Percentiles rank a stretch among this genome's conserved stretches.
These are phyloP conservation scores for Ligustrum vulgare DNA, from an alignment of 257 asterid species.

Conservation along the genomic window DNA sequence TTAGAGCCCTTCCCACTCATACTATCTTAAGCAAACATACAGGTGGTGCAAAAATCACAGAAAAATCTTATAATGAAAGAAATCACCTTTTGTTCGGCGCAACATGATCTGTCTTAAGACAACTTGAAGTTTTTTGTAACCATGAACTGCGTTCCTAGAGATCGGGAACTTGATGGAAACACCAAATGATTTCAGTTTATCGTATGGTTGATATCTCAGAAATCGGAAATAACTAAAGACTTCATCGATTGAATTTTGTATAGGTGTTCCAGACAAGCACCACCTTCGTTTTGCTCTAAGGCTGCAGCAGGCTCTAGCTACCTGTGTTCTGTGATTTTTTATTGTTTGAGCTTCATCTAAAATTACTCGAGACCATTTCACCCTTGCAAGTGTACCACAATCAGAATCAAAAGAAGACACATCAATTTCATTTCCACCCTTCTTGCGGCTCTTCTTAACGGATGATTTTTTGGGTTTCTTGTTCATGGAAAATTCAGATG, in stretches of 20 bases:
- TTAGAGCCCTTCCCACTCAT: not conserved
- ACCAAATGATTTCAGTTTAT: conserved; percentile 64
- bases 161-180: conserved; percentile 62
- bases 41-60: not conserved
- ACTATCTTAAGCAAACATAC: not conserved
- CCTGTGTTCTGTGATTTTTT: conserved; percentile 94
- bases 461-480: conserved; percentile 62
- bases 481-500: conserved; percentile 63
- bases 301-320: conserved; percentile 97
- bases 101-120: conserved; percentile 81
- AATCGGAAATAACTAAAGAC: conserved; percentile 94
- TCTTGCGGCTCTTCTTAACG: conserved; percentile 63
- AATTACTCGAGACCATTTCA: conserved; percentile 92
- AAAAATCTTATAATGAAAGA: conserved; percentile 12
- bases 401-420: conserved; percentile 53
- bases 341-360: conserved; percentile 96
- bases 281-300: conserved; percentile 96
- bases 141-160: conserved; percentile 65
- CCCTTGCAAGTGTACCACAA: conserved; percentile 84
- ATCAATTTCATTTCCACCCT: conserved; percentile 60
- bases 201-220: conserved; percentile 89
- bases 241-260: conserved; percentile 92
- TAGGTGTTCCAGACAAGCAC: conserved; percentile 99
- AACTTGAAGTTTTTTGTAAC: conserved; percentile 83
- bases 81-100: conserved; percentile 92